Percentiles rank a stretch among this genome's conserved stretches.
phyloP scores from a whole-genome alignment of 352 stramenopile species.

The Phytophthora podocarpi region DNA sequence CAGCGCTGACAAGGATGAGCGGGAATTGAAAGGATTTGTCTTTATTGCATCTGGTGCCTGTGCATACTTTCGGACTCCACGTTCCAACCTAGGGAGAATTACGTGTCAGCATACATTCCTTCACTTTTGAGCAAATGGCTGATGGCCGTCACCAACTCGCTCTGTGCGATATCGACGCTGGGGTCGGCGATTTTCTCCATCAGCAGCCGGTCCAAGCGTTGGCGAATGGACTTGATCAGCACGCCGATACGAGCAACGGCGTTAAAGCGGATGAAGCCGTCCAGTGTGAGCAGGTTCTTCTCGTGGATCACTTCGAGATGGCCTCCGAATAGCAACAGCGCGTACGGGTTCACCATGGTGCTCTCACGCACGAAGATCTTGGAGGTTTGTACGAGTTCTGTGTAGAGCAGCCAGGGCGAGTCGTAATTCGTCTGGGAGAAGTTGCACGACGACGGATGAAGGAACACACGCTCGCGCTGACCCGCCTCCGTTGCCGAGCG shows the following conservation, averaged over 20 bases:
- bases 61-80: too few relatives aligned
- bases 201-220: conserved; percentile 93
- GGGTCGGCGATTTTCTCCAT: conserved; percentile 95
- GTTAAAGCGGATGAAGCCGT: conserved; percentile 95
- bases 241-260: conserved; percentile 94
- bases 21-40: background rate
- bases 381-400: conserved; percentile 95
- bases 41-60: too few relatives aligned
- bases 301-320: conserved; percentile 91
- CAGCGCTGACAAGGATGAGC: too few relatives aligned
- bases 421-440: conserved; percentile 92
- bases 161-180: conserved; percentile 89
- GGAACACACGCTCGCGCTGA: conserved; percentile 92
- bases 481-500: conserved; percentile 26
- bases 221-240: conserved; percentile 95
- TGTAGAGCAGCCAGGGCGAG: conserved; percentile 96
- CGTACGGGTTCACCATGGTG: conserved; percentile 97
- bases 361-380: conserved; percentile 98
- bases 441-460: conserved; percentile 95
- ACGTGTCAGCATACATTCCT: conserved; percentile 57
- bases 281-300: conserved; percentile 84
- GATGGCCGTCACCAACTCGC: conserved; percentile 83
- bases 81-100: conserved; percentile 5
- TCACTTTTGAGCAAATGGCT: conserved; percentile 80
- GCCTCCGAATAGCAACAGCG: conserved; percentile 98